phyloP scores from a whole-genome alignment of 257 asterid species.

The Solanum tarapatanum region DNA sequence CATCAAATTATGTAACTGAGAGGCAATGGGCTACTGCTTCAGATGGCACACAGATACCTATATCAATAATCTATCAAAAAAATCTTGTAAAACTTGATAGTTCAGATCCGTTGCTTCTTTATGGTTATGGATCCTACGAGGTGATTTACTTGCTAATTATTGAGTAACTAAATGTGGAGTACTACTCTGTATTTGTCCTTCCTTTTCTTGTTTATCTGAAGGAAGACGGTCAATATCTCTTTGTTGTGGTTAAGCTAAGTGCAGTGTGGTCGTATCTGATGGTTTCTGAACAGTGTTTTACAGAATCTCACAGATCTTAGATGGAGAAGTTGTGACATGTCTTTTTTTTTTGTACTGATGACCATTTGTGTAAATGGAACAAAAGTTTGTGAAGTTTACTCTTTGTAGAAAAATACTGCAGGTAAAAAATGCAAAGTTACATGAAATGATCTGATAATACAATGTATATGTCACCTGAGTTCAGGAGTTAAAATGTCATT shows the following conservation, averaged over 20 bases:
- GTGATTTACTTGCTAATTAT: slow-evolving; percentile 21
- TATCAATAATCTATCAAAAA: slow-evolving; percentile 67
- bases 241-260: neutral
- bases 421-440: neutral
- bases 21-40: slow-evolving; percentile 86
- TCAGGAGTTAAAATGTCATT: neutral
- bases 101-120: slow-evolving; percentile 77
- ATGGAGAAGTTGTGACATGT: neutral
- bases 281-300: neutral
- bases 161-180: neutral
- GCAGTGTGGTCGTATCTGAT: neutral
- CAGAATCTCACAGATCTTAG: neutral
- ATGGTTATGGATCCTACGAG: slow-evolving; percentile 98
- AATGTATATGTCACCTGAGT: neutral
- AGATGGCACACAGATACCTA: slow-evolving; percentile 78
- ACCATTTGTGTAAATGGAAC: neutral
- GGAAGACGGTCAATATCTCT: neutral
- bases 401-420: neutral
- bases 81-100: slow-evolving; percentile 78
- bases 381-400: neutral
- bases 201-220: neutral
- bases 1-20: slow-evolving; percentile 63
- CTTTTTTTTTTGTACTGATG: neutral
- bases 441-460: neutral
- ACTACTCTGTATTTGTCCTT: neutral